Percentiles rank a stretch among this genome's conserved stretches.
Conservation (phyloP, 495 filamentous ascomycete genomes). For the Pseudomonodictys pantanalensis region DNA sequence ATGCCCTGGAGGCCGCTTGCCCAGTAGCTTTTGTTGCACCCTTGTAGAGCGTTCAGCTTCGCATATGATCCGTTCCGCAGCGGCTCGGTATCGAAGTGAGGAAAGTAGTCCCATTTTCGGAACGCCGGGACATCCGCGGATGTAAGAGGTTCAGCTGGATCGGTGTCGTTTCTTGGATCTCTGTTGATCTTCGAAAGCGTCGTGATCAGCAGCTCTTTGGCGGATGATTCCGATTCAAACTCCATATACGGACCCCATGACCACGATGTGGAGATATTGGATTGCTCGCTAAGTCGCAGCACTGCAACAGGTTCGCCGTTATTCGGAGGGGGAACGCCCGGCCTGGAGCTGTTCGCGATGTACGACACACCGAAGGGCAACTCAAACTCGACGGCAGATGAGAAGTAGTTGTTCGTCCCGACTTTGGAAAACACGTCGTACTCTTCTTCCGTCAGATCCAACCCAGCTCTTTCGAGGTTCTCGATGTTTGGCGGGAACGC, state of each 20-base stretch:
- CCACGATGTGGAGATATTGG: slow-evolving; percentile 29
- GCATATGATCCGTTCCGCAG: slow-evolving; percentile 17
- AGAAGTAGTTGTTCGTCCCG: slow-evolving; percentile 30
- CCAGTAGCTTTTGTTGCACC: slow-evolving; percentile 28
- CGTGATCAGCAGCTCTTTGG: slow-evolving; percentile 15
- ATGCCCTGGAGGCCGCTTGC: slow-evolving; percentile 27
- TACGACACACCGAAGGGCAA: slow-evolving; percentile 27
- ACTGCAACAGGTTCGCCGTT: slow-evolving; percentile 29
- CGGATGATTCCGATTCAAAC: slow-evolving; percentile 13
- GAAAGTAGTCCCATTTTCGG: slow-evolving; percentile 36
- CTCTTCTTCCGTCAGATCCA: slow-evolving; percentile 25
- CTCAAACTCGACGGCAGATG: slow-evolving; percentile 18
- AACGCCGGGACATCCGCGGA: slow-evolving; percentile 20
- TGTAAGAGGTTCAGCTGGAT: not conserved
- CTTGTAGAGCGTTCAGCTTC: slow-evolving; percentile 30
- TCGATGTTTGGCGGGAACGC: slow-evolving; percentile 31
- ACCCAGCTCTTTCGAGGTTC: slow-evolving; percentile 20
- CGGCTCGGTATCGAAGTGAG: slow-evolving; percentile 23
- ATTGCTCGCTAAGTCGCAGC: slow-evolving; percentile 8
- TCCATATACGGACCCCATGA: slow-evolving; percentile 26
- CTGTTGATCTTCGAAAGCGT: slow-evolving; percentile 33
- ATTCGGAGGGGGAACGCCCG: slow-evolving; percentile 13
- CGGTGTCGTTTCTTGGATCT: slow-evolving; percentile 25
- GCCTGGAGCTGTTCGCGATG: slow-evolving; percentile 2
- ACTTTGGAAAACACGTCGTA: slow-evolving; percentile 22